Base-by-base conservation (phyloP, 2,329 filamentous ascomycete genomes). In the Monosporascus ibericus region DNA sequence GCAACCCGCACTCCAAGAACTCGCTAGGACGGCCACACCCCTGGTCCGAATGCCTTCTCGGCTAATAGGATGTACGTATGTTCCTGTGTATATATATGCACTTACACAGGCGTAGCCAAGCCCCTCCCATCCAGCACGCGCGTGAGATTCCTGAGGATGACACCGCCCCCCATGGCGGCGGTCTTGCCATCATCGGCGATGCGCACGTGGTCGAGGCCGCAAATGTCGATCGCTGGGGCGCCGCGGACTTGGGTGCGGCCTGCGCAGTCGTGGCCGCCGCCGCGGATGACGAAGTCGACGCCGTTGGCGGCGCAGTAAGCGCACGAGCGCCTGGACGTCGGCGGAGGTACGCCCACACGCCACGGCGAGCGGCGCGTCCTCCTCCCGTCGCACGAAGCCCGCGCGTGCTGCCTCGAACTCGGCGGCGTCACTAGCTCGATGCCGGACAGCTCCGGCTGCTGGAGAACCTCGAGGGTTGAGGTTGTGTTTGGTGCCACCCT, bases 191-290 rank as follows among this genome's bases (percentile, higher is more conserved):
- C 60, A 1, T 52, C 50, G 36, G 59, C 60, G 11, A 72, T 55
- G 0, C 58, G 27, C 11, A 73, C 62, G 15, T 62, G 55, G 11
- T 61, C 56, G 40, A 74, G 64, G 40, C 67, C 68, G 18, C 71
- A 67, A 61, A 73, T 52, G 49, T 74, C 71, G 34, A 74, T 68
- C 2, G 62, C 64, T 15, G 73, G 44, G 5, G 65, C 64, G 30
- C 57, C 65, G 5, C 63, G 44, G 4, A 64, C 60, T n/a, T 64
- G 61, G n/a, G 63, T 65, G 1, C 63, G 57, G 2, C 68, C 67
- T 27, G 58, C 65, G 36, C 68, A 61, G 49, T 70, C 68, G 57
- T 72, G 69, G 1, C 70, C 70, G 9, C 72, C 65, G 22, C 54
- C 58, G 48, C 69, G 58, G 51, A 71, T 52, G 42, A 63, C 59